Percentiles rank a stretch among this genome's conserved stretches.
phyloP scores from a whole-genome alignment of 257 asterid genomes.

The Linderniella brevidens region DNA sequence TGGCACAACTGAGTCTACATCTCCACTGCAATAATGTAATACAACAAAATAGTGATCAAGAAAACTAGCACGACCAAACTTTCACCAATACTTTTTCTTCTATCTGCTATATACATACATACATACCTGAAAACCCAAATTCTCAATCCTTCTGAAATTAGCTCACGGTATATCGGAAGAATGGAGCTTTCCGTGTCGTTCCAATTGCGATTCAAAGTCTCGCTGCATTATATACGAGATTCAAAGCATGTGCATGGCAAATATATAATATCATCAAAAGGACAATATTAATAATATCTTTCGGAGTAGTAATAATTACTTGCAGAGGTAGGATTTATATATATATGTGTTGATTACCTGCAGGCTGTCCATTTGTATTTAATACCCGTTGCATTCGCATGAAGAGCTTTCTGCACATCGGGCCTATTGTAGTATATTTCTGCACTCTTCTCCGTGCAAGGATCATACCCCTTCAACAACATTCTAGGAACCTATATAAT shows the following conservation, averaged over 20 bases:
- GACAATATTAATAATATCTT: too few relatives aligned
- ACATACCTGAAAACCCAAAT: slow-evolving; percentile 87
- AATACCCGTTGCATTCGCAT: slow-evolving; percentile 60
- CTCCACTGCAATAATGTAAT: slow-evolving; percentile 38
- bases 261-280: neutral
- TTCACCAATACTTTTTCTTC: slow-evolving; percentile 83
- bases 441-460: slow-evolving; percentile 82
- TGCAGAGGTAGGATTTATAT: too few relatives aligned
- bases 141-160: slow-evolving; percentile 72
- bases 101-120: neutral
- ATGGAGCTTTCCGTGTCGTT: slow-evolving; percentile 74
- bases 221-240: slow-evolving; percentile 21
- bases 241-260: too few relatives aligned
- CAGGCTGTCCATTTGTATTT: slow-evolving; percentile 95
- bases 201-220: slow-evolving; percentile 80
- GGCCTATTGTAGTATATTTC: slow-evolving; percentile 72
- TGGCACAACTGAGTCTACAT: slow-evolving; percentile 64
- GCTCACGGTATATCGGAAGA: slow-evolving; percentile 59
- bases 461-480: slow-evolving; percentile 61
- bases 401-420: slow-evolving; percentile 84
- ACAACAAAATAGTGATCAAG: neutral
- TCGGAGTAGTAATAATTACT: too few relatives aligned
- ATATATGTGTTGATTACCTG: too few relatives aligned
- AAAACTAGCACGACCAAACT: slow-evolving; percentile 17
- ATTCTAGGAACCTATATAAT: slow-evolving; percentile 16